These are phyloP conservation scores for Glycine tomentella DNA, from an alignment of 306 rosid genomes.

Conservation along the genomic window DNA sequence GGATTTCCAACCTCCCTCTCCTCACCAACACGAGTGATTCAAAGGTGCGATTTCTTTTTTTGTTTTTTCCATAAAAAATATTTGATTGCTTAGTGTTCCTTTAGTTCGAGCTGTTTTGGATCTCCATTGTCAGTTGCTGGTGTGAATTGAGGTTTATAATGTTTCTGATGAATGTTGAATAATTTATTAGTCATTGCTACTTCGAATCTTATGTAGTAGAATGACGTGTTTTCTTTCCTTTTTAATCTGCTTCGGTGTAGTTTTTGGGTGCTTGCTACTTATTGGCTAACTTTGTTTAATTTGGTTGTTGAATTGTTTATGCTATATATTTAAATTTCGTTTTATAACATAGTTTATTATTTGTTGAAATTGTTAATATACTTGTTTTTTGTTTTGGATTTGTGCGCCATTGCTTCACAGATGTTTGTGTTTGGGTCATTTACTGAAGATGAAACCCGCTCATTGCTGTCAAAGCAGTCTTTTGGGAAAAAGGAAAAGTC, in stretches of 20 bases:
- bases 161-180: slow-evolving; percentile 8
- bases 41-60: slow-evolving; percentile 55
- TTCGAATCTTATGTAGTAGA: background rate
- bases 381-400: background rate
- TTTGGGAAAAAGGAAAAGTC: slow-evolving; percentile 55
- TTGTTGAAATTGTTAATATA: slow-evolving; percentile 18
- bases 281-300: background rate
- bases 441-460: slow-evolving; percentile 85
- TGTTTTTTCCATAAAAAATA: background rate
- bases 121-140: slow-evolving; percentile 2
- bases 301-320: slow-evolving; percentile 17
- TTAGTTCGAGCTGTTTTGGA: background rate
- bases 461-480: slow-evolving; percentile 60
- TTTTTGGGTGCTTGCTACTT: slow-evolving; percentile 18
- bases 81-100: background rate
- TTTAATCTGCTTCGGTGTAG: slow-evolving; percentile 7
- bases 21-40: slow-evolving; percentile 65
- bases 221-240: background rate
- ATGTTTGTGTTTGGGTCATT: slow-evolving; percentile 86
- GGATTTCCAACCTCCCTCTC: slow-evolving; percentile 46
- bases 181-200: background rate
- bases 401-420: slow-evolving; percentile 48
- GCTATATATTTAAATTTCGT: background rate
- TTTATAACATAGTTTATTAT: background rate
- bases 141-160: background rate